Evolutionary conservation across 1,139 yeast genomes (phyloP).

Genomic region (Pichia sp.): DNA sequence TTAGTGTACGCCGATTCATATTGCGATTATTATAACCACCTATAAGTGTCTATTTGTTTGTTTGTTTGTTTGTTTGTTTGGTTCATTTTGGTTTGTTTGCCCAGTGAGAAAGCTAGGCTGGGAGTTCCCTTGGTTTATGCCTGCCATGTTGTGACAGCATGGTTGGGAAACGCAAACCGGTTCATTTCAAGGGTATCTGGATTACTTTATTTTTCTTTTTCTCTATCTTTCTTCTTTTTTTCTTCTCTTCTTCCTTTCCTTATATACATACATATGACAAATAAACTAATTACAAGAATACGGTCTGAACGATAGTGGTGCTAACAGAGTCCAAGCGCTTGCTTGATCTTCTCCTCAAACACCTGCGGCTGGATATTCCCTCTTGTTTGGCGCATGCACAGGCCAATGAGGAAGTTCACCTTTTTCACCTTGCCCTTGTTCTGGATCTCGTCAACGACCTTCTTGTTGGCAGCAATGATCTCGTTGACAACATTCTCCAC

Average conservation of each 20-base stretch:
- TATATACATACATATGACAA: slow-evolving; percentile 1
- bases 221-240: slow-evolving; percentile 3
- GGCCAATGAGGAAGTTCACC: slow-evolving; percentile 73
- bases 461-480: slow-evolving; percentile 47
- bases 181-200: not conserved
- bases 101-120: slow-evolving; percentile 7
- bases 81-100: not conserved
- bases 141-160: not conserved
- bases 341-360: slow-evolving; percentile 44
- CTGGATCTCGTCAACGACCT: slow-evolving; percentile 52
- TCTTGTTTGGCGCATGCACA: slow-evolving; percentile 72
- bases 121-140: not conserved
- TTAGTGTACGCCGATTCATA: not conserved
- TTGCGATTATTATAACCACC: not conserved
- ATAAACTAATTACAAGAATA: not conserved
- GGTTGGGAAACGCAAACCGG: not conserved
- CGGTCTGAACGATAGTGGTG: not conserved
- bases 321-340: slow-evolving; percentile 12
- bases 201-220: not conserved
- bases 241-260: not conserved
- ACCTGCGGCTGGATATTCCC: slow-evolving; percentile 57
- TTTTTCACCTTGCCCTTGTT: slow-evolving; percentile 58
- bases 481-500: slow-evolving; percentile 44
- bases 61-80: not conserved
- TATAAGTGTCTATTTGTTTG: not conserved